These are phyloP conservation scores for Sarocladium brachiariae DNA, from an alignment of 2,329 filamentous ascomycete genomes.

Conservation along the genomic window DNA sequence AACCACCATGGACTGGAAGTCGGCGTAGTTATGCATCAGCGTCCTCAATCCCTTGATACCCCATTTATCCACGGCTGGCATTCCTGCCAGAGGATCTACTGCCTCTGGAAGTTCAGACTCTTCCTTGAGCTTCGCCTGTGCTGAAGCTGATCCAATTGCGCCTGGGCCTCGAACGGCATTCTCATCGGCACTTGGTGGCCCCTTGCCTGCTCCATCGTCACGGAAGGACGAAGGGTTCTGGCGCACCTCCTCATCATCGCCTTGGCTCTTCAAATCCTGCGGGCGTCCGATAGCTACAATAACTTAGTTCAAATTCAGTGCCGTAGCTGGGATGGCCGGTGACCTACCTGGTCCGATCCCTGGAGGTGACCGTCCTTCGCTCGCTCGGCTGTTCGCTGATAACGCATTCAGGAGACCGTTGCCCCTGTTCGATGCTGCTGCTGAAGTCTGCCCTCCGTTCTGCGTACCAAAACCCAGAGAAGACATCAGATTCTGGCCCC, in stretches of 20 bases:
- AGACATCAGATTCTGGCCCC: slow-evolving; percentile 43
- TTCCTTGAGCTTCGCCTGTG: slow-evolving; percentile 34
- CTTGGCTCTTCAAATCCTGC: slow-evolving; percentile 35
- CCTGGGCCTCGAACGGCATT: slow-evolving; percentile 23
- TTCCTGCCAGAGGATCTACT: slow-evolving; percentile 53
- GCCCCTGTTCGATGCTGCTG: slow-evolving; percentile 38
- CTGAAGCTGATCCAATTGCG: slow-evolving; percentile 39
- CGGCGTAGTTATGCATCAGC: slow-evolving; percentile 57
- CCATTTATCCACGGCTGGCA: slow-evolving; percentile 58
- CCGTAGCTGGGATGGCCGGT: too few species aligned
- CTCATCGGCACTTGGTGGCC: slow-evolving; percentile 18
- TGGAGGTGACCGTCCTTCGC: slow-evolving; percentile 42
- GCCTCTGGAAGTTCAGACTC: slow-evolving; percentile 32
- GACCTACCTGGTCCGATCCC: slow-evolving; percentile 32
- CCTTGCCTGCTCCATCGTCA: slow-evolving; percentile 32
- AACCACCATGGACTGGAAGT: slow-evolving; percentile 54
- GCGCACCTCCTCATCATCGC: slow-evolving; percentile 36
- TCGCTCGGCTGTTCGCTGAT: slow-evolving; percentile 49
- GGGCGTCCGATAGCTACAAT: slow-evolving; percentile 27
- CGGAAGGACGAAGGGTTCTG: slow-evolving; percentile 38
- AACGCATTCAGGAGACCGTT: slow-evolving; percentile 59
- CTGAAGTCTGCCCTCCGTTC: slow-evolving; percentile 26
- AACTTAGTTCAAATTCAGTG: slow-evolving; percentile 17
- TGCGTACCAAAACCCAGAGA: slow-evolving; percentile 47
- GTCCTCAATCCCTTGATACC: slow-evolving; percentile 57